Evolutionary conservation across 148 eudicot genomes (phyloP), one percentile per base, ranked within the genome.

Genomic region (Cornus kousa): DNA sequence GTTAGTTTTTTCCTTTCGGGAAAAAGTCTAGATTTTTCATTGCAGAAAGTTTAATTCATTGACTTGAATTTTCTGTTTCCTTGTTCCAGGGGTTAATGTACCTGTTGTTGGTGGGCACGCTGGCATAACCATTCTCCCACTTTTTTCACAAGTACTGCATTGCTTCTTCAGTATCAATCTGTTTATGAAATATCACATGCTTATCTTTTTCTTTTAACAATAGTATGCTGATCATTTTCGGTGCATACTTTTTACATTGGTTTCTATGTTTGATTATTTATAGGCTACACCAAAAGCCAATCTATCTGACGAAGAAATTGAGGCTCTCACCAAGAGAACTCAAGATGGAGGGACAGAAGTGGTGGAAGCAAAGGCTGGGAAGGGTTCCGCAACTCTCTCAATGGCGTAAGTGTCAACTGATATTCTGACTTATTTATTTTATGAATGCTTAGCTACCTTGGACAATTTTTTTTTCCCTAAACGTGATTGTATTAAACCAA

Each of bases 261-360:
- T 43, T 40, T 46, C 3, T 37, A 19, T 60, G 57, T 77, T 74
- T 70, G n/a, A 50, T 32, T 50, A 32, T 31, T 59, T 9, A 72
- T 76, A 96, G 98, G 98, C 99, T 24, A 82, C 91, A 71, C 98
- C 95, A 73, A 81, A 77, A 78, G 98, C 93, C 71, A 92, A 73
- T 46, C 85, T 94, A 79, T 81, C 93, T 31, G 85, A 78, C 33
- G 86, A 85, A 57, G 98, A 86, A 22, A 82, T 96, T 68, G 75
- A 23, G 35, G 90, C 87, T 67, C 91, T 96, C 73, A 96, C 99
- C 33, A 88, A 85, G 75, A 81, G 97, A 80, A 96, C 99, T 65
- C 99, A 93, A 86, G 97, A 96, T 87, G 99, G 97, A 75, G 99
- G 99, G 78, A 92, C 99, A 5, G 97, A 94, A 86, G 99, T 96